phyloP scores from a whole-genome alignment of 805 yeast species.

The Zygoascus flipseniorum region DNA sequence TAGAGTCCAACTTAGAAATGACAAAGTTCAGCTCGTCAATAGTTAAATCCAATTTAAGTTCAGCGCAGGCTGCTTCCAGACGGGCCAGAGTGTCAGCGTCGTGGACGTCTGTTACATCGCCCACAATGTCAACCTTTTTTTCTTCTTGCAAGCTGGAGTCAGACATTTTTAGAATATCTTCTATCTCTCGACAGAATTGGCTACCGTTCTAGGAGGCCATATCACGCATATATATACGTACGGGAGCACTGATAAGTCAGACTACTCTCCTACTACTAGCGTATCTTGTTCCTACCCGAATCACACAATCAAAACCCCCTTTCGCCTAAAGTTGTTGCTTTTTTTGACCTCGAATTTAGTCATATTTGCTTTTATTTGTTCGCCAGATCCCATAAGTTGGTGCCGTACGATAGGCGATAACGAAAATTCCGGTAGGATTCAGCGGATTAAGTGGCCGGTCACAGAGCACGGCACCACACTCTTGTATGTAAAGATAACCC shows the following conservation, averaged over 20 bases:
- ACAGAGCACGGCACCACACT: background rate
- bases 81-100: slow-evolving; percentile 2
- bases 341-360: too few relatives aligned
- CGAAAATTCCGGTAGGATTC: background rate
- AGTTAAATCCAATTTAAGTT: slow-evolving; percentile 38
- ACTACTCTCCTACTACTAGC: too few relatives aligned
- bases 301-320: too few relatives aligned
- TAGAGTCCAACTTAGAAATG: background rate
- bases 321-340: too few relatives aligned
- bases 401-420: background rate
- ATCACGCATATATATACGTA: too few relatives aligned
- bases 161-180: background rate
- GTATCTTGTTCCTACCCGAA: too few relatives aligned
- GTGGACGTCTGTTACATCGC: background rate
- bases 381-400: background rate
- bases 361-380: background rate
- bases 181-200: background rate
- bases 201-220: too few relatives aligned
- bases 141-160: background rate
- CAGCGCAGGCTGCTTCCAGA: slow-evolving; percentile 37
- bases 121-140: background rate
- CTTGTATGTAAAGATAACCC: too few relatives aligned
- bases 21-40: slow-evolving; percentile 24
- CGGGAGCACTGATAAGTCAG: too few relatives aligned
- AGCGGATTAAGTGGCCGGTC: background rate